phyloP scores from a whole-genome alignment of 768 basidiomycete species.

The Boletus edulis region DNA sequence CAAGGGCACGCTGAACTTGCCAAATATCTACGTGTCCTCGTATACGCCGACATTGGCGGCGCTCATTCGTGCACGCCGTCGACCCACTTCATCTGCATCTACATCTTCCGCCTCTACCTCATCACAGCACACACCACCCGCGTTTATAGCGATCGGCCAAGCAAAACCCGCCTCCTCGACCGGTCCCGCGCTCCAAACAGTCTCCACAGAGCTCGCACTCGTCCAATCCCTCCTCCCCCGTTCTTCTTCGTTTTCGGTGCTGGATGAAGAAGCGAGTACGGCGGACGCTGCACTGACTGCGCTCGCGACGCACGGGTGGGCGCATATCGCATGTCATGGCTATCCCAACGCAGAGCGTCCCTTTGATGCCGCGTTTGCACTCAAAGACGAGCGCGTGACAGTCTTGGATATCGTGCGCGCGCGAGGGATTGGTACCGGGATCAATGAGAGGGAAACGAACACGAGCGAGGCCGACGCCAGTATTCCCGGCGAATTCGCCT shows the following conservation, averaged over 20 bases:
- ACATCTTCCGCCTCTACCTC: no score
- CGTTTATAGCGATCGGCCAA: constrained; percentile 23
- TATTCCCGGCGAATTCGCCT: constrained; percentile 23
- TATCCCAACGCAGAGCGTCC: constrained; percentile 19
- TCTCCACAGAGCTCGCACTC: constrained; percentile 21
- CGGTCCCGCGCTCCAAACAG: constrained; percentile 8
- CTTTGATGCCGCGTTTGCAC: constrained; percentile 25
- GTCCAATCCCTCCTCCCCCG: constrained; percentile 16
- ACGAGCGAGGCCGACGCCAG: neutral
- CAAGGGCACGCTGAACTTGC: constrained; percentile 5
- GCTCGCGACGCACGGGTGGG: constrained; percentile 23
- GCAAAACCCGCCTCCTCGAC: constrained; percentile 4
- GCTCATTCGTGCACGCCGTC: constrained; percentile 23
- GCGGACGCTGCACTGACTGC: constrained; percentile 9
- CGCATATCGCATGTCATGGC: constrained; percentile 34
- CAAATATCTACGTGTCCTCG: constrained; percentile 29
- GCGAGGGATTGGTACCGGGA: neutral
- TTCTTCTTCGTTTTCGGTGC: neutral
- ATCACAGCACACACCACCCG: neutral
- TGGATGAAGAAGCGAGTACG: constrained; percentile 16
- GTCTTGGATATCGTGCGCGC: constrained; percentile 24
- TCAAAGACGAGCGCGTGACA: constrained; percentile 20
- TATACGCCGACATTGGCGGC: constrained; percentile 34
- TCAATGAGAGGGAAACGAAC: neutral
- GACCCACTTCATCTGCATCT: neutral